A percentile compares a stretch with the other conserved stretches of the same genome.
phyloP scores from a whole-genome alignment of 768 basidiomycete genomes.

The Russula brevipes region DNA sequence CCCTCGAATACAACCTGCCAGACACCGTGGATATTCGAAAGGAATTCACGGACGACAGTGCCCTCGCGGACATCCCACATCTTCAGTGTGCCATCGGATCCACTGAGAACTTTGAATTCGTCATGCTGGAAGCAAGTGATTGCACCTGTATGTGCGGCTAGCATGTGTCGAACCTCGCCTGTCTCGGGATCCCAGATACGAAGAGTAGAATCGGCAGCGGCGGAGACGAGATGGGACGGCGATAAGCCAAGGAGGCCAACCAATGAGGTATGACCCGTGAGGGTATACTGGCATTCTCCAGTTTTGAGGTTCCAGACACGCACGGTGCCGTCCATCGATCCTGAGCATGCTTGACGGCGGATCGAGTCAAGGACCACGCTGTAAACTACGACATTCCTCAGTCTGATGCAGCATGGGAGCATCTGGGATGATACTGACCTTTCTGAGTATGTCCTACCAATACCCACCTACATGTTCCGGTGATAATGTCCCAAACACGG shows the following conservation, averaged over 20 bases:
- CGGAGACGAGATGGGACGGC: slow-evolving; percentile 86
- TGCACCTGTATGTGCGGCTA: slow-evolving; percentile 91
- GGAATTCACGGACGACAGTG: slow-evolving; percentile 74
- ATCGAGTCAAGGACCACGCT: slow-evolving; percentile 85
- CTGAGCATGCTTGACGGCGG: slow-evolving; percentile 92
- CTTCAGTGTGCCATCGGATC: slow-evolving; percentile 93
- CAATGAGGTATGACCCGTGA: slow-evolving; percentile 90
- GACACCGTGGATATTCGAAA: slow-evolving; percentile 88
- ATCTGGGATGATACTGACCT: slow-evolving; percentile 44
- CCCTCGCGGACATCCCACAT: slow-evolving; percentile 96
- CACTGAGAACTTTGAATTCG: slow-evolving; percentile 93
- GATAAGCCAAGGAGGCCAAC: slow-evolving; percentile 90
- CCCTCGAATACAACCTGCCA: slow-evolving; percentile 98
- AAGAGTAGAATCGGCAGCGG: slow-evolving; percentile 92
- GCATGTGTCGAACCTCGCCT: slow-evolving; percentile 71
- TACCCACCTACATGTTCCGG: slow-evolving; percentile 73
- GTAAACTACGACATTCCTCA: slow-evolving; percentile 57
- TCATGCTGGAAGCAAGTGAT: slow-evolving; percentile 99
- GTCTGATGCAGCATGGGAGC: slow-evolving; percentile 2
- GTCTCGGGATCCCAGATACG: slow-evolving; percentile 90
- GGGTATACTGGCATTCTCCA: slow-evolving; percentile 72
- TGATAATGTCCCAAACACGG: slow-evolving; percentile 91
- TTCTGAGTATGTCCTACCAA: slow-evolving; percentile 88
- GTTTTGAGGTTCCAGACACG: slow-evolving; percentile 87
- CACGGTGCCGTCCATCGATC: slow-evolving; percentile 97